phyloP scores from a whole-genome alignment of 306 rosid genomes.

The Medicago lupulina region DNA sequence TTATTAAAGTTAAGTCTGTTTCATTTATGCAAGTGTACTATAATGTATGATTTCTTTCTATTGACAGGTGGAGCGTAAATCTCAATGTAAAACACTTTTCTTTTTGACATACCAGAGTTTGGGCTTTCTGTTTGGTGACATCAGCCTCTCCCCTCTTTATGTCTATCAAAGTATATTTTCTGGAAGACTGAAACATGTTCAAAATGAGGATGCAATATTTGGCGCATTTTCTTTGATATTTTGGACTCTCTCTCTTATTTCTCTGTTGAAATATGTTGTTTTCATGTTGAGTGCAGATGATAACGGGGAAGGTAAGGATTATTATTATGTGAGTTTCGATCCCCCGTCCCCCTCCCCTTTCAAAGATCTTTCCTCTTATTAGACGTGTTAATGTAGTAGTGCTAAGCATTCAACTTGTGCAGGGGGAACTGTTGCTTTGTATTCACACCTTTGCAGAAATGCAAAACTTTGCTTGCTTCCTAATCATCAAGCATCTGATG shows the following conservation, averaged over 20 bases:
- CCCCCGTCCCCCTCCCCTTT: not conserved
- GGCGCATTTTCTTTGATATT: constrained; percentile 78
- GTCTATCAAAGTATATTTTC: constrained; percentile 71
- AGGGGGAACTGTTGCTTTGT: constrained; percentile 85
- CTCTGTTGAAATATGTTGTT: constrained; percentile 66
- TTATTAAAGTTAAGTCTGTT: not conserved
- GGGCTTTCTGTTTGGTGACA: constrained; percentile 73
- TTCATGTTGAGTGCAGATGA: constrained; percentile 67
- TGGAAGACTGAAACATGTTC: constrained; percentile 57
- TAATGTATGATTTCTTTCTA: constrained; percentile 25
- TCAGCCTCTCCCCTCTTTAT: constrained; percentile 79
- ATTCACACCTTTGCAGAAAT: constrained; percentile 78
- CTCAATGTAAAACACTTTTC: constrained; percentile 47
- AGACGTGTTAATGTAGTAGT: constrained; percentile 8
- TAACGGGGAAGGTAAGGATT: constrained; percentile 78
- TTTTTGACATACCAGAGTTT: constrained; percentile 71
- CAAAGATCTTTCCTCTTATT: not conserved
- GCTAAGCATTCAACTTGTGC: constrained; percentile 48
- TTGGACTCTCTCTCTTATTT: constrained; percentile 73
- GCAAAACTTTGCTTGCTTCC: constrained; percentile 78
- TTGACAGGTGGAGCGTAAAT: constrained; percentile 61
- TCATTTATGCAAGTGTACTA: not conserved
- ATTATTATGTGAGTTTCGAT: constrained; percentile 15
- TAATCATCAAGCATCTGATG: constrained; percentile 81
- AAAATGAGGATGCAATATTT: constrained; percentile 71